Percentiles rank a stretch among this genome's conserved stretches.
These are phyloP conservation scores for Aspergillus jensenii DNA, from an alignment of 2,329 filamentous ascomycete genomes.

Conservation along the genomic window DNA sequence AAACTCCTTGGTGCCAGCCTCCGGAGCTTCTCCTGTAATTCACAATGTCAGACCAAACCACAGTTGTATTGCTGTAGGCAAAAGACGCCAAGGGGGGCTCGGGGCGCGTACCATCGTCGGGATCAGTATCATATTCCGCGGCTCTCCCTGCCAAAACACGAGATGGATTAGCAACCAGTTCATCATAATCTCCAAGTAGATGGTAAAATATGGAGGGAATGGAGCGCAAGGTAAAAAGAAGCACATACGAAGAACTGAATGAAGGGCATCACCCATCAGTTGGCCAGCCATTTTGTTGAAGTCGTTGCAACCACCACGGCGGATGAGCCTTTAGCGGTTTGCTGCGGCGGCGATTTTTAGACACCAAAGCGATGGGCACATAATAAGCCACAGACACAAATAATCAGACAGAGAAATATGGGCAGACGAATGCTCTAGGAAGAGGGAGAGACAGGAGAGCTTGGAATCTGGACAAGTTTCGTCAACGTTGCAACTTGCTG, in stretches of 20 bases:
- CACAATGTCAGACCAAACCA: conserved; percentile 20
- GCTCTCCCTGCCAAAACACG: conserved; percentile 31
- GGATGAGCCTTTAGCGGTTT: conserved; percentile 30
- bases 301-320: conserved; percentile 23
- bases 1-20: conserved; percentile 89
- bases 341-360: conserved; percentile 35
- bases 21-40: conserved; percentile 58
- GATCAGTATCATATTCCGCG: conserved; percentile 36
- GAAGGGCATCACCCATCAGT: conserved; percentile 35
- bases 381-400: conserved; percentile 30
- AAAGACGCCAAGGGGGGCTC: conserved; percentile 10
- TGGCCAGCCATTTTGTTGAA: conserved; percentile 36
- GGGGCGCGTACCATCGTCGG: conserved; percentile 37
- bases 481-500: not conserved
- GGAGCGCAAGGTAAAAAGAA: not conserved
- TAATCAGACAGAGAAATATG: not conserved
- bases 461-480: conserved; percentile 7
- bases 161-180: conserved; percentile 19
- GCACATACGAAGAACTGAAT: conserved; percentile 38
- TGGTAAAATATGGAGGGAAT: not conserved
- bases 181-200: not conserved
- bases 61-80: not conserved
- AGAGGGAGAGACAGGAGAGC: not conserved
- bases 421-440: not conserved
- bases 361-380: conserved; percentile 34